phyloP scores from a whole-genome alignment of 1,139 yeast species.

The Taphrina deformans region DNA sequence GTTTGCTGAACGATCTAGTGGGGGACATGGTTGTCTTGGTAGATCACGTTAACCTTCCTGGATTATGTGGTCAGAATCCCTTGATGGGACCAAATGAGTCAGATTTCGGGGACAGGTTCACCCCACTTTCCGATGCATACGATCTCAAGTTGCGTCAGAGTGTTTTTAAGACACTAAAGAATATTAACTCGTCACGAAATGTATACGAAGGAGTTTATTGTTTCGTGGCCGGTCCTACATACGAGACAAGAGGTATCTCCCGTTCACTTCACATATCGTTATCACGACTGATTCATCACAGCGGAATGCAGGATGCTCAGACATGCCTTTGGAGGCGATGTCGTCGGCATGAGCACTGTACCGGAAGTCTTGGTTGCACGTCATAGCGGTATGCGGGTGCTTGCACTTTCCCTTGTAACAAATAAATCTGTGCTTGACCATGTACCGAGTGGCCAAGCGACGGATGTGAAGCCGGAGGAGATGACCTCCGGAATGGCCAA shows the following conservation, averaged over 20 bases:
- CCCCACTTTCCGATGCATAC: conserved; percentile 87
- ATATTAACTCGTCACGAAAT: conserved; percentile 54
- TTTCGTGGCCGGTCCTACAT: conserved; percentile 90
- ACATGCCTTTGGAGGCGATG: conserved; percentile 74
- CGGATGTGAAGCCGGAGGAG: conserved; percentile 50
- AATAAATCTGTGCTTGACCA: conserved; percentile 74
- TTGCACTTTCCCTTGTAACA: conserved; percentile 84
- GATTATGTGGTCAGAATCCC: conserved; percentile 84
- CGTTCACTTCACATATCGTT: too few species aligned
- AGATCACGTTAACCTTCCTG: conserved; percentile 80
- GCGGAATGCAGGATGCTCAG: conserved; percentile 84
- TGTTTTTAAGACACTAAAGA: conserved; percentile 52
- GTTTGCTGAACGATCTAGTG: background rate
- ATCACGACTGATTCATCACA: background rate
- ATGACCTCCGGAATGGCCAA: conserved; percentile 78
- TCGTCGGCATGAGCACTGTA: conserved; percentile 97
- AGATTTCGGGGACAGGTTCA: conserved; percentile 79
- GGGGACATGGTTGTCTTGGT: conserved; percentile 89
- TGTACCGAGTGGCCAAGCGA: conserved; percentile 62
- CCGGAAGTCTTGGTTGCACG: conserved; percentile 94
- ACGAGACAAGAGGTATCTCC: conserved; percentile 74
- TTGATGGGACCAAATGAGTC: conserved; percentile 83
- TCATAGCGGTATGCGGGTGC: conserved; percentile 74
- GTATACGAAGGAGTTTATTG: conserved; percentile 86
- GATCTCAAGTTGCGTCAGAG: conserved; percentile 62